Conservation (phyloP, 2,329 filamentous ascomycete genomes). For the Mycosphaerella sp. region DNA sequence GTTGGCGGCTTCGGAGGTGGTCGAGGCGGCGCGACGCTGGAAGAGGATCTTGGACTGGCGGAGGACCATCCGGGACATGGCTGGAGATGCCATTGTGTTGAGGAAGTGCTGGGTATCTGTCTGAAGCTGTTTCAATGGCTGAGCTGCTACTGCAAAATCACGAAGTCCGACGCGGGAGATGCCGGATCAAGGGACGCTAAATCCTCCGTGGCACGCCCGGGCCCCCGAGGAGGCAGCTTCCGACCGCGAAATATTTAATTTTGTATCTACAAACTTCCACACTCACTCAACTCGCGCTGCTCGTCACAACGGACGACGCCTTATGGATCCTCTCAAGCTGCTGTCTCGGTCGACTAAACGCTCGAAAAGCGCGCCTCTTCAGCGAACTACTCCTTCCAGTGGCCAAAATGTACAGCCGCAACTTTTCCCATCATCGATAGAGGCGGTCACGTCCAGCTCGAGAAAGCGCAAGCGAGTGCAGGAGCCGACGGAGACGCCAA, state of each 20-base stretch:
- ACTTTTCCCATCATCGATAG: conserved; percentile 46
- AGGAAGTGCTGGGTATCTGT: conserved; percentile 9
- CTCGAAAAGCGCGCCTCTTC: conserved; percentile 37
- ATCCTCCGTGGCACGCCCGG: background rate
- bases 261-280: background rate
- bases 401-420: conserved; percentile 61
- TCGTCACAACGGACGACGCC: background rate
- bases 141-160: conserved; percentile 4
- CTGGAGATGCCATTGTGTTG: conserved; percentile 41
- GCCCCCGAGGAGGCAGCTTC: background rate
- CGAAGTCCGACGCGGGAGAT: background rate
- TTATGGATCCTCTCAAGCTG: conserved; percentile 67
- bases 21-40: conserved; percentile 45
- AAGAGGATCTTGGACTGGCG: conserved; percentile 39
- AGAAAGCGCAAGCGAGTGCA: conserved; percentile 41
- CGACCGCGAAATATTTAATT: background rate
- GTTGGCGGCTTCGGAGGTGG: conserved; percentile 42
- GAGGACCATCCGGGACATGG: conserved; percentile 43
- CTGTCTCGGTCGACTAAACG: conserved; percentile 63
- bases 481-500: conserved; percentile 24
- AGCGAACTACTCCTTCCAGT: conserved; percentile 54
- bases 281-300: background rate
- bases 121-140: conserved; percentile 16
- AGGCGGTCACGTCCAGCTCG: conserved; percentile 10
- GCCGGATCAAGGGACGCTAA: background rate